These are phyloP conservation scores for Hypoxylon sp. DNA, from an alignment of 2,329 filamentous ascomycete species.

Conservation along the genomic window DNA sequence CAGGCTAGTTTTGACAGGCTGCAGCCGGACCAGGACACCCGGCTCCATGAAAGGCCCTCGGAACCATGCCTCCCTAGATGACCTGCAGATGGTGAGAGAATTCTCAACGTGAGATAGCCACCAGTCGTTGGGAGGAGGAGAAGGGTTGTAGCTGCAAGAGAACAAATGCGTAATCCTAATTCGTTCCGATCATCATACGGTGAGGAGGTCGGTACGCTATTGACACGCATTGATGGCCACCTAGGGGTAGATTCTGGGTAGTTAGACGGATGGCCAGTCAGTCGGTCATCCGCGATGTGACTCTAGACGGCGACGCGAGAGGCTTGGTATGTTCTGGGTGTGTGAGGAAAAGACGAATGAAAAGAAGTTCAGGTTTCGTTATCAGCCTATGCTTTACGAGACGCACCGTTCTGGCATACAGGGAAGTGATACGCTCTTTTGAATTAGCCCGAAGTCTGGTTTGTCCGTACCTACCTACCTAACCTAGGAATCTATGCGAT, in stretches of 20 bases:
- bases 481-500: background rate
- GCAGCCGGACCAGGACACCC: slow-evolving; percentile 36
- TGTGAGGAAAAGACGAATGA: slow-evolving; percentile 14
- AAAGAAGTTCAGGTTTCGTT: slow-evolving; percentile 13
- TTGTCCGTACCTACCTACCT: background rate
- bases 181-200: slow-evolving; percentile 36
- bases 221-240: slow-evolving; percentile 2
- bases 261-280: slow-evolving; percentile 18
- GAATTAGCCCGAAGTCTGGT: background rate
- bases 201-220: slow-evolving; percentile 29
- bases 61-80: slow-evolving; percentile 26
- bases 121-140: slow-evolving; percentile 21
- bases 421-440: background rate
- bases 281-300: slow-evolving; percentile 22
- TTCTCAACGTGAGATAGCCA: slow-evolving; percentile 28
- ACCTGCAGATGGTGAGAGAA: slow-evolving; percentile 36
- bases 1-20: slow-evolving; percentile 19
- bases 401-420: background rate
- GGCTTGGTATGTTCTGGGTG: background rate
- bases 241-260: background rate
- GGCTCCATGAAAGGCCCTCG: slow-evolving; percentile 36
- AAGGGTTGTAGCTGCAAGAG: slow-evolving; percentile 35
- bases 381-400: background rate
- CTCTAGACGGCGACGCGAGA: slow-evolving; percentile 13
- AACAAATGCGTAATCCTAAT: slow-evolving; percentile 25